Percentiles rank a stretch among this genome's conserved stretches.
Conservation (phyloP, 2,329 filamentous ascomycete species). For the Colletotrichum cordylinicola region DNA sequence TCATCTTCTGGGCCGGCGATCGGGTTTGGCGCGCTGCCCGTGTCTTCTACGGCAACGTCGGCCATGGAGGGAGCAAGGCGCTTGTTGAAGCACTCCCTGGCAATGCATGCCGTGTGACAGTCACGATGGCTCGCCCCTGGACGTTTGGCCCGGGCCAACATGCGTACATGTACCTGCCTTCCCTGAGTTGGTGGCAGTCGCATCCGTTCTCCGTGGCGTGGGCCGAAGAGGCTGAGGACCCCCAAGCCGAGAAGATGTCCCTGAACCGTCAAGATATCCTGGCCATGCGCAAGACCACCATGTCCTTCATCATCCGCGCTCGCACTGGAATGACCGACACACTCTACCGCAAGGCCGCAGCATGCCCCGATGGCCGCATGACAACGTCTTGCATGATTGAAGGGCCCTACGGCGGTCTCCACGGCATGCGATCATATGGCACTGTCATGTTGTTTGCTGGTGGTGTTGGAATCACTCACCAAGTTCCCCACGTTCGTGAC, state of each 20-base stretch:
- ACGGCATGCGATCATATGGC: constrained; percentile 76
- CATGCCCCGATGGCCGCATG: constrained; percentile 65
- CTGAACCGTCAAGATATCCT: constrained; percentile 64
- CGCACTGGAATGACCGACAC: constrained; percentile 76
- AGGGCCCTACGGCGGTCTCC: constrained; percentile 78
- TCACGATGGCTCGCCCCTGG: constrained; percentile 80
- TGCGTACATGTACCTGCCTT: constrained; percentile 80
- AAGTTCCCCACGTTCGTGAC: constrained; percentile 76
- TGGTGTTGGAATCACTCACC: constrained; percentile 82
- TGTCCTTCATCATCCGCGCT: constrained; percentile 76
- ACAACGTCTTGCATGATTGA: constrained; percentile 72
- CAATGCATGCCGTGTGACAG: constrained; percentile 75
- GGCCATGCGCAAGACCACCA: constrained; percentile 65
- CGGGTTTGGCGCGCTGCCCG: constrained; percentile 64
- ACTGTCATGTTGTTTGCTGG: constrained; percentile 81
- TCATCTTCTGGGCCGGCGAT: constrained; percentile 73
- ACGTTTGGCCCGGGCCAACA: constrained; percentile 77
- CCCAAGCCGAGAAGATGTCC: constrained; percentile 60
- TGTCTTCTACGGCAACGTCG: constrained; percentile 70
- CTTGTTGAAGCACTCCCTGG: constrained; percentile 79
- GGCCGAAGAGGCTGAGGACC: constrained; percentile 69
- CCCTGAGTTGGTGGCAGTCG: constrained; percentile 74
- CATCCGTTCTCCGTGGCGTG: constrained; percentile 83
- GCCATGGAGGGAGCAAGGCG: constrained; percentile 69
- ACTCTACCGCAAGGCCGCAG: constrained; percentile 71